Percentiles rank a stretch among this genome's conserved stretches.
Conservation (phyloP, 2,329 filamentous ascomycete species). For the Dendryphion nanum region DNA sequence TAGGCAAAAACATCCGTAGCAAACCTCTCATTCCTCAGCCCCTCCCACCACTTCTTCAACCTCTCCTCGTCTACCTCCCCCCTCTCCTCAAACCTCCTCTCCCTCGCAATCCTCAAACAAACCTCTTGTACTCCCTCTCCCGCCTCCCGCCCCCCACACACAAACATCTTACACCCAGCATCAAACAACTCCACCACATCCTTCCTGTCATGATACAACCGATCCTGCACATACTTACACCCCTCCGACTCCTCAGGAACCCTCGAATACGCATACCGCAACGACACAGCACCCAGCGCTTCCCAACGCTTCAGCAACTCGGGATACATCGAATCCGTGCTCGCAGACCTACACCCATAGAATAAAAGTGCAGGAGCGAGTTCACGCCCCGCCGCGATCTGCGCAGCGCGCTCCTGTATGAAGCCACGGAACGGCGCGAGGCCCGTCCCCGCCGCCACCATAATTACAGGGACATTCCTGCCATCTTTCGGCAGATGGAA, state of each 20-base stretch:
- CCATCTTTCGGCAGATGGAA: conserved; percentile 46
- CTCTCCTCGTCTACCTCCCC: conserved; percentile 41
- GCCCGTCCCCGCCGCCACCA: conserved; percentile 39
- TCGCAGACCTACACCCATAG: conserved; percentile 59
- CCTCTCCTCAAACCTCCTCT: conserved; percentile 33
- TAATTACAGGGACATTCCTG: conserved; percentile 43
- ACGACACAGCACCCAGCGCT: conserved; percentile 57
- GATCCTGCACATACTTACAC: conserved; percentile 55
- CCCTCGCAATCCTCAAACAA: conserved; percentile 44
- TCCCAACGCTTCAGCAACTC: conserved; percentile 62
- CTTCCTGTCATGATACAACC: conserved; percentile 48
- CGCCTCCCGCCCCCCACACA: conserved; percentile 59
- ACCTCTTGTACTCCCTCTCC: conserved; percentile 46
- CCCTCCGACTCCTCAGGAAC: conserved; percentile 43
- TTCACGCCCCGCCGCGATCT: conserved; percentile 48
- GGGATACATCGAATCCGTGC: conserved; percentile 59
- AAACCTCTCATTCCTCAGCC: conserved; percentile 47
- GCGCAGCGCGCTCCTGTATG: conserved; percentile 41
- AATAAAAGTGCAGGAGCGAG: conserved; percentile 65
- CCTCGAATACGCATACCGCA: conserved; percentile 61
- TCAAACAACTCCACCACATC: conserved; percentile 48
- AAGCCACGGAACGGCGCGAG: conserved; percentile 47
- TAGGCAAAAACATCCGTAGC: conserved; percentile 47
- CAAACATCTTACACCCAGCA: conserved; percentile 57
- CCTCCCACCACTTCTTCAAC: conserved; percentile 47